Conservation (phyloP, 2,329 filamentous ascomycete species). For the Keithomyces neogunnii region DNA sequence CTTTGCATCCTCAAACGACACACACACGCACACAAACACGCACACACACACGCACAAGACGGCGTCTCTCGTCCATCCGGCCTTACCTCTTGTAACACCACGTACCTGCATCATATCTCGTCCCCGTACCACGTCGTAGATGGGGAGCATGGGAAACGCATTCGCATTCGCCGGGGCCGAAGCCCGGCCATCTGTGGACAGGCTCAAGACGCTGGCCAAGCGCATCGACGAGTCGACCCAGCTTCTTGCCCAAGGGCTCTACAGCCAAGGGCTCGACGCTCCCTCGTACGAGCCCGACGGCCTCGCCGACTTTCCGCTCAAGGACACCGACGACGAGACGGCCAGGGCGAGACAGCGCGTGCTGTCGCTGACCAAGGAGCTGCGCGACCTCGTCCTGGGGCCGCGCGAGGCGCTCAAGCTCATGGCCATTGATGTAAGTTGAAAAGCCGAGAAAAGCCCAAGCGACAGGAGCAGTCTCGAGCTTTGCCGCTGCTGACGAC, state of each 20-base stretch:
- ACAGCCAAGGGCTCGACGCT: constrained; percentile 11
- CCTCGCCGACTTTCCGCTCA: constrained; percentile 11
- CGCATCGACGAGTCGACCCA: constrained; percentile 13
- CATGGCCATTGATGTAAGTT: constrained; percentile 19
- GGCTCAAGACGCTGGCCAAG: constrained; percentile 10
- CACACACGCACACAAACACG: too few species aligned
- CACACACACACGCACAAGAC: too few species aligned
- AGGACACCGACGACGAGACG: constrained; percentile 6
- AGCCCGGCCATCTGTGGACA: constrained; percentile 7
- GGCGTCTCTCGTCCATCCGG: too few species aligned
- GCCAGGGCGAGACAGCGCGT: constrained; percentile 11
- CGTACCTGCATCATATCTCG: neutral
- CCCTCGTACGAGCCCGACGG: constrained; percentile 12
- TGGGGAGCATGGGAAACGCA: constrained; percentile 3
- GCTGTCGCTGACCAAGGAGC: constrained; percentile 13
- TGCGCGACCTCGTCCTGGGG: constrained; percentile 13
- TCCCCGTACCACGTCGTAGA: neutral
- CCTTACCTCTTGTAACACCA: neutral
- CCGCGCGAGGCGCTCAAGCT: constrained; percentile 15
- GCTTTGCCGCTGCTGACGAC: too few species aligned
- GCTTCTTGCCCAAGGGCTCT: constrained; percentile 9
- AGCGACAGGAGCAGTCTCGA: too few species aligned
- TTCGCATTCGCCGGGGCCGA: neutral
- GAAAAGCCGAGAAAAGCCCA: too few species aligned
- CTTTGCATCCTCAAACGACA: too few species aligned